Base-by-base conservation (phyloP, 768 basidiomycete genomes). In the Suillus variegatus region DNA sequence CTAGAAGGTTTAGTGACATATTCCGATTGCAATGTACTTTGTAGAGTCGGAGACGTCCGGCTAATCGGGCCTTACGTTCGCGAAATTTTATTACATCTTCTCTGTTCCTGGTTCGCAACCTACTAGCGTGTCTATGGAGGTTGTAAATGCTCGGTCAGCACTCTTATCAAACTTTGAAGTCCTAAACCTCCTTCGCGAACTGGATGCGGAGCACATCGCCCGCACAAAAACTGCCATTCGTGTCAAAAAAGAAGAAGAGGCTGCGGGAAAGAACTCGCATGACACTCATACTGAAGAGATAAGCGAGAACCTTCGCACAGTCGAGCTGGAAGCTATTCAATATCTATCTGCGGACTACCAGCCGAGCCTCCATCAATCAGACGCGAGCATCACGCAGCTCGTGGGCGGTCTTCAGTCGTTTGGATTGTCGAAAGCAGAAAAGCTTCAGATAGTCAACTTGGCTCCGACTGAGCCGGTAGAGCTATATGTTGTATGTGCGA, bases 101-200 rank as follows among this genome's bases (percentile, higher is more conserved):
- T 60, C n/a, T 55, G 36, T 40, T 22, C 22, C 18, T 22, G n/a
- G 35, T 13, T 57, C 9, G 40, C 25, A 25, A 58, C 38, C 16
- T 25, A 12, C 56, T 3, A 56, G 38, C 56, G 56, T 14, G 56
- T 57, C 38, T 22, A 60, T 60, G 57, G 57, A 60, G 57, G 63
- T 76, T 67, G 2, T 74, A 58, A 87, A 90, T 66, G 72, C 88
- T 13, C 86, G 91, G 61, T 81, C 91, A 18, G 88, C 93, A n/a
- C 86, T 97, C 62, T 85, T 98, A 18, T 91, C 94, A 40, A 97
- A 97, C 77, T 87, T 82, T 71, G 96, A 98, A 76, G 95, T 97
- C 66, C 80, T 96, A 55, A 72, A 83, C 20, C 85, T 95, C 62
- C 85, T 97, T 61, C 85, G 87, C 36, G 86, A 91, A 63, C 88